Evolutionary conservation across 441 rosid species (phyloP).

Genomic region (Monsonia emarginata): DNA sequence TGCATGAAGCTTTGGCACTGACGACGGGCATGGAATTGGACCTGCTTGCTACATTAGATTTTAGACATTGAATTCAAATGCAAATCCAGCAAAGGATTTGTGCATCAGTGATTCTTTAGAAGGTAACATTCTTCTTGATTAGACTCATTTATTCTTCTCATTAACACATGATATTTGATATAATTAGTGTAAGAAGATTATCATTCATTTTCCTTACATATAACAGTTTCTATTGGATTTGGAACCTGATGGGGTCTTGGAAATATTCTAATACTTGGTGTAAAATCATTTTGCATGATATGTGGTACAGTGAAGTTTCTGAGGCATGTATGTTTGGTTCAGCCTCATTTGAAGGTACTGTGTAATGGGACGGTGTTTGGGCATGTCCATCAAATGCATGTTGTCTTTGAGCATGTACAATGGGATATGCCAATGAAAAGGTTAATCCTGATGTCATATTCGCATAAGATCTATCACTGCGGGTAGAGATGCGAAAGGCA

Average conservation of each 20-base stretch:
- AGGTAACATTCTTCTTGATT: constrained; percentile 29
- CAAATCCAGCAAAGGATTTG: constrained; percentile 23
- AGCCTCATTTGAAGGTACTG: too few relatives aligned
- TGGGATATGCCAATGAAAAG: too few relatives aligned
- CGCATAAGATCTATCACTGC: too few relatives aligned
- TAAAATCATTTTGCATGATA: too few relatives aligned
- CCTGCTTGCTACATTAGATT: background rate
- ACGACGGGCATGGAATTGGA: constrained; percentile 8
- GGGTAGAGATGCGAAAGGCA: too few relatives aligned
- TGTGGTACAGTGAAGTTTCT: too few relatives aligned
- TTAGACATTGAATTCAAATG: constrained; percentile 14
- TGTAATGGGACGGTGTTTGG: too few relatives aligned
- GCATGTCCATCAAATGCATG: too few relatives aligned
- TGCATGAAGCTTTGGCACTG: constrained; percentile 98
- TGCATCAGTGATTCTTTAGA: constrained; percentile 34
- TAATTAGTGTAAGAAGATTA: constrained; percentile 27
- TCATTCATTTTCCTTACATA: constrained; percentile 18
- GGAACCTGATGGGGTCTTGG: background rate
- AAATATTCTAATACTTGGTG: too few relatives aligned
- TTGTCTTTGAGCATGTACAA: too few relatives aligned
- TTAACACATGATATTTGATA: constrained; percentile 27
- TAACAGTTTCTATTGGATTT: constrained; percentile 16
- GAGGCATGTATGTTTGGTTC: too few relatives aligned
- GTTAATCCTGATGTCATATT: too few relatives aligned
- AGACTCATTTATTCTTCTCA: constrained; percentile 24